Base-by-base conservation (phyloP, 2,329 filamentous ascomycete genomes). In the Macroventuria anomochaeta region DNA sequence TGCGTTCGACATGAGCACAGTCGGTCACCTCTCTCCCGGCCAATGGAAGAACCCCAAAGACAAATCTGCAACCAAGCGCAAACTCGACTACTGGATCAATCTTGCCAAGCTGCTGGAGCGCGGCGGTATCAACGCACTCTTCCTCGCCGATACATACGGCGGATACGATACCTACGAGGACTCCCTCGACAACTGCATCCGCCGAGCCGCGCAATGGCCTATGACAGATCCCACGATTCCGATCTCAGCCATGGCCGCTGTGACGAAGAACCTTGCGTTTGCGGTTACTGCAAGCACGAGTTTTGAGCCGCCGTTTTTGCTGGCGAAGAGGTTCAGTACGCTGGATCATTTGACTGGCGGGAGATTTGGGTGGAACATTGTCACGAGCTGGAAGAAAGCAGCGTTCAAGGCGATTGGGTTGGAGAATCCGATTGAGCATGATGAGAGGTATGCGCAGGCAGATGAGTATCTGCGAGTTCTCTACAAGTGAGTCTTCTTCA, bases 21-120 rank as follows among this genome's bases (percentile, higher is more conserved):
- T 87, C 5, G 85, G 85, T 2, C 86, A 88, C 66, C 67, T 88
- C 28, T 85, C 83, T 0, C 85, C 85, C 0, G 86, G 86, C 0
- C 85, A 88, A 73, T 88, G 86, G 86, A 88, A 86, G 81, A 85
- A 88, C 46, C 85, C 86, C 0, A 76, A 72, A 13, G 85, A 89
- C 66, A 81, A 80, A 52, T 86, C 84, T 0, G 81, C 83, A 0
- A 84, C 81, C 0, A 88, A 88, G 57, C 77, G 84, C 21, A 81
- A 76, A 13, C 76, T 88, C 1, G 75, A 82, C 10, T 88, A 88
- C 63, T 88, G 85, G 85, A 82, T 85, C 20, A 78, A 88, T 17
- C 75, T 88, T 0, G 86, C 86, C 7, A 83, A 86, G 55, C 67
- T 88, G 0, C 75, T 88, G 1, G 86, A 88, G 51, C 75, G 80